Percentiles rank a stretch among this genome's conserved stretches.
Conservation (phyloP, 495 filamentous ascomycete species). For the Penicillium daleae region DNA sequence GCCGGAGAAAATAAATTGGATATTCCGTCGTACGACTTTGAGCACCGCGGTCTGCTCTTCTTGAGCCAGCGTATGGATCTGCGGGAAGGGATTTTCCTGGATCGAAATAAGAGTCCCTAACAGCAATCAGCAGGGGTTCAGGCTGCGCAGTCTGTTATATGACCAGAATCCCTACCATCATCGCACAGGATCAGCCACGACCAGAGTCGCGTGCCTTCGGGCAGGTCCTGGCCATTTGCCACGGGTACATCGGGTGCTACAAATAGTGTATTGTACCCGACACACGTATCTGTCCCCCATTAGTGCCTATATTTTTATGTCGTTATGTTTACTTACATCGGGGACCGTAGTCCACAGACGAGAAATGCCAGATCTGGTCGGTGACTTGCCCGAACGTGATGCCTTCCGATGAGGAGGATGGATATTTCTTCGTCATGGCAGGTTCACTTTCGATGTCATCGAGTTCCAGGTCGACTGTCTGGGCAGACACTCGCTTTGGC, state of each 20-base stretch:
- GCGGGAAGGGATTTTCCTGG: conserved; percentile 68
- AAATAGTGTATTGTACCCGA: conserved; percentile 82
- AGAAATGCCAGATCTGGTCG: conserved; percentile 68
- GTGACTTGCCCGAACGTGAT: conserved; percentile 53
- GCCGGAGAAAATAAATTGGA: conserved; percentile 70
- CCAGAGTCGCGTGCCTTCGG: conserved; percentile 69
- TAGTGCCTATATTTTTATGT: background rate
- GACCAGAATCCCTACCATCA: conserved; percentile 58
- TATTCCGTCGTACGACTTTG: conserved; percentile 65
- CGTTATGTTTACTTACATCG: conserved; percentile 43
- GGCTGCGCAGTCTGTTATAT: background rate
- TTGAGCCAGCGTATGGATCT: conserved; percentile 29
- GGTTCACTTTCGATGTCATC: conserved; percentile 44
- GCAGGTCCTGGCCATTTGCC: conserved; percentile 52
- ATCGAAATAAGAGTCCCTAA: conserved; percentile 75
- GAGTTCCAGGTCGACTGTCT: conserved; percentile 17
- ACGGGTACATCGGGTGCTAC: conserved; percentile 46
- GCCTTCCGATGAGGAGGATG: conserved; percentile 32
- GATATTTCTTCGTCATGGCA: conserved; percentile 29
- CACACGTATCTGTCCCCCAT: conserved; percentile 63
- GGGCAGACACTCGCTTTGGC: conserved; percentile 15
- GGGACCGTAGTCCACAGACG: conserved; percentile 61
- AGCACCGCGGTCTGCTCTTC: conserved; percentile 48
- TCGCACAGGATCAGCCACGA: conserved; percentile 82
- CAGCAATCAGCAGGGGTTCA: conserved; percentile 9